These are phyloP conservation scores for Alternaria sp. DNA, from an alignment of 2,329 filamentous ascomycete genomes.

Conservation along the genomic window DNA sequence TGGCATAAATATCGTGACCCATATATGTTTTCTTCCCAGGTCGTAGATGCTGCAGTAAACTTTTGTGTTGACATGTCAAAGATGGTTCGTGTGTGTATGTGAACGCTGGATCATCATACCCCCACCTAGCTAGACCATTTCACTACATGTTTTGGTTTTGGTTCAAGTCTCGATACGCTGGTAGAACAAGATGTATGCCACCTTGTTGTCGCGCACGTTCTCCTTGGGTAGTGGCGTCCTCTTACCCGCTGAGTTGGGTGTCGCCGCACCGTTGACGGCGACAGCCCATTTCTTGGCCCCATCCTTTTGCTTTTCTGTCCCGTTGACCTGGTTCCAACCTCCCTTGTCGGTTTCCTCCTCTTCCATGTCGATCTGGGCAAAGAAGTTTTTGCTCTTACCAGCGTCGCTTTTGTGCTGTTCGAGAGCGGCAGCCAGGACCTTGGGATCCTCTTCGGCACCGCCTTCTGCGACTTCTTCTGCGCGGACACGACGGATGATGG, in stretches of 20 bases:
- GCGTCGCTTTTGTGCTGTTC: slow-evolving; percentile 71
- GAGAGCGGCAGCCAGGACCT: slow-evolving; percentile 70
- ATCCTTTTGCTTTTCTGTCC: slow-evolving; percentile 59
- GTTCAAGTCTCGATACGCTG: slow-evolving; percentile 68
- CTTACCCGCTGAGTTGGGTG: slow-evolving; percentile 60
- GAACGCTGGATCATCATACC: slow-evolving; percentile 1
- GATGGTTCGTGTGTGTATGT: slow-evolving; percentile 1
- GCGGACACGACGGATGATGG: slow-evolving; percentile 82
- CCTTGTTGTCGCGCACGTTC: slow-evolving; percentile 87
- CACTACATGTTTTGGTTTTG: neutral
- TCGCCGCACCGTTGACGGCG: slow-evolving; percentile 69
- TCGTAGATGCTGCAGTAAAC: slow-evolving; percentile 1
- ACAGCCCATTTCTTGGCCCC: slow-evolving; percentile 74
- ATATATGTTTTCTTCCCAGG: slow-evolving; percentile 4
- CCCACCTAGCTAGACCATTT: slow-evolving; percentile 4
- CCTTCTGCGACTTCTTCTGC: slow-evolving; percentile 89
- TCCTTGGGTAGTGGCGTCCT: slow-evolving; percentile 62
- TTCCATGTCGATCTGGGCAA: slow-evolving; percentile 68
- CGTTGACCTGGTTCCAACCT: slow-evolving; percentile 88
- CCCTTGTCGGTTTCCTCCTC: slow-evolving; percentile 72
- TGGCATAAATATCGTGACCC: slow-evolving; percentile 10
- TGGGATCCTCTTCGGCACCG: slow-evolving; percentile 81
- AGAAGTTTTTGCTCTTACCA: slow-evolving; percentile 72
- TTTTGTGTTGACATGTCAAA: slow-evolving; percentile 11
- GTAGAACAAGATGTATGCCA: slow-evolving; percentile 96